Evolutionary conservation across 2,329 filamentous ascomycete species (phyloP), one percentile per base, ranked within the genome.

Genomic region (Chaetomium olivaceum): DNA sequence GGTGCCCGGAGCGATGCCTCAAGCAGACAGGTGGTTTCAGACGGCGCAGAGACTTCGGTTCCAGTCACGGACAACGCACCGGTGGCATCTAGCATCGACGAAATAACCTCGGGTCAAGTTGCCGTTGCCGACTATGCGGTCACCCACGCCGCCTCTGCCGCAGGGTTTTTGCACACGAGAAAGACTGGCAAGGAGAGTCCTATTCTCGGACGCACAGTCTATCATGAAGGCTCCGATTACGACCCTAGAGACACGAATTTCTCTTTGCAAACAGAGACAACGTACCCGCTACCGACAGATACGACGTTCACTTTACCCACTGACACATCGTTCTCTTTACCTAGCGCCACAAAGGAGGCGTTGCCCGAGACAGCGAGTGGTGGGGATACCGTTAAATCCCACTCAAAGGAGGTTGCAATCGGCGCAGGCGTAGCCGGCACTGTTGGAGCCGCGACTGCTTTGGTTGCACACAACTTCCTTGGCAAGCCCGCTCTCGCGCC

Each of bases 391-490:
- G 62, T 61, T 36, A 57, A 61, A 21, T 69, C 66, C 14, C 50
- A 62, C 29, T 56, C 55, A 14, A 68, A 68, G 62, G 66, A 70
- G 36, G 46, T 71, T 27, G 68, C 67, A 52, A 63, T 72, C 25
- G 69, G 68, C 8, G 70, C 68, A 2, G 68, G 69, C 25, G 48
- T 71, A 29, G 67, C 48, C 23, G 68, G 70, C 29, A 63, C 56
- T 21, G 54, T 71, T 9, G 71, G 69, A 16, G 51, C 67, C n/a
- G 67, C 69, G 8, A 58, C 67, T 50, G 70, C 65, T 12, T 60
- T 67, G 16, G 68, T 66, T 57, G 68, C 64, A 50, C 60, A 65
- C 50, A 64, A 64, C 31, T n/a, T 67, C 27, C 58, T 65, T 12
- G 58, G 61, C 58, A 64, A 68, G 51, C 39, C 62, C 21, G 58